Percentiles rank a stretch among this genome's conserved stretches.
These are phyloP conservation scores for Rhodotorula graminis DNA, from an alignment of 768 basidiomycete species.

Conservation along the genomic window DNA sequence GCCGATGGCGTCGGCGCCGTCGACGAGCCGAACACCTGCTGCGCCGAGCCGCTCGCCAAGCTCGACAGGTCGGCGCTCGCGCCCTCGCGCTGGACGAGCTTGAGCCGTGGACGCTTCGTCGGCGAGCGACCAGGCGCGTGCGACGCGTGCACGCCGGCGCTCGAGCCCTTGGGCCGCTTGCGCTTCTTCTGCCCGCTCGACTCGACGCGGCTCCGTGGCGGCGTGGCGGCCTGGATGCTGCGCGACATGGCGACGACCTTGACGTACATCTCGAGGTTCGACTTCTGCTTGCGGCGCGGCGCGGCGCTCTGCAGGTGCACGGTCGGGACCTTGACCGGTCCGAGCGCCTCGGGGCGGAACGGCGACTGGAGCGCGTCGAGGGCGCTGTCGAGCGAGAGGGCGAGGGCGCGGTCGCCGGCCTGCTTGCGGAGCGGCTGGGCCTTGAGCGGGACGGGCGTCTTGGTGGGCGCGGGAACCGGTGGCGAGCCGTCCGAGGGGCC, in stretches of 20 bases:
- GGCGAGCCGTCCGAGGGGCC: slow-evolving; percentile 4
- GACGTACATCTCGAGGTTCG: slow-evolving; percentile 15
- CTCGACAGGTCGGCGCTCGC: neutral
- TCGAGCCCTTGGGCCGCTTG: neutral
- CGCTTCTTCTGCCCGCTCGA: neutral
- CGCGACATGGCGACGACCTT: neutral
- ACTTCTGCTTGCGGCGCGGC: slow-evolving; percentile 25
- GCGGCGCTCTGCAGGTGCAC: neutral
- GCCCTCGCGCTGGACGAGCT: neutral
- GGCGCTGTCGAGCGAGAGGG: neutral
- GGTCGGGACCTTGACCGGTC: neutral
- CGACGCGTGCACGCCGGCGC: neutral
- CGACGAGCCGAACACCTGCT: too few relatives aligned
- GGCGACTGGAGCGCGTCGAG: neutral
- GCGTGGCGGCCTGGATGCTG: too few relatives aligned
- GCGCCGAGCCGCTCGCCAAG: neutral
- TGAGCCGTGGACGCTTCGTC: neutral
- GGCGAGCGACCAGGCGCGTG: neutral
- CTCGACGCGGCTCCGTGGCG: neutral
- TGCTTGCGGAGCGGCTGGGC: slow-evolving; percentile 23
- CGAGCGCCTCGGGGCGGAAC: neutral
- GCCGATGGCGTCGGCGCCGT: too few relatives aligned
- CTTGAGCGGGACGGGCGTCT: slow-evolving; percentile 7
- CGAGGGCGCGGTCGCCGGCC: slow-evolving; percentile 9
- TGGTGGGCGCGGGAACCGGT: neutral